Conservation (phyloP, 495 filamentous ascomycete genomes). For the Penicillium argentinense region DNA sequence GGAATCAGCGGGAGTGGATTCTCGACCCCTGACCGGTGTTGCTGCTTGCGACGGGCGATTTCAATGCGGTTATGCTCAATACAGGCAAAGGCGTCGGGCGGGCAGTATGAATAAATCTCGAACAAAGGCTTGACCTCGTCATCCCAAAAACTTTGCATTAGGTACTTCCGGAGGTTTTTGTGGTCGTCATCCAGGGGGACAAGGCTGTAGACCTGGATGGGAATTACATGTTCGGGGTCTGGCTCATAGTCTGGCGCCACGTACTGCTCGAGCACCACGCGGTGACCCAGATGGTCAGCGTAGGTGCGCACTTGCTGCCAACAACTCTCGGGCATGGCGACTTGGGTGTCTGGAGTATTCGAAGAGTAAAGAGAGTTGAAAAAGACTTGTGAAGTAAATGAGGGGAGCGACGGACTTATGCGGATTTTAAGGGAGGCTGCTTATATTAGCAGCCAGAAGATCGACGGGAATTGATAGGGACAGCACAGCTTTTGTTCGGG, state of each 20-base stretch:
- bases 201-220: slow-evolving; percentile 26
- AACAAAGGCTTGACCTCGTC: slow-evolving; percentile 15
- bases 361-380: not conserved
- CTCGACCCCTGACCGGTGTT: slow-evolving; percentile 8
- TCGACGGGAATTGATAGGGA: slow-evolving; percentile 4
- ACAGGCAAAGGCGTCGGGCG: slow-evolving; percentile 21
- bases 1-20: slow-evolving; percentile 16
- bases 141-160: slow-evolving; percentile 7
- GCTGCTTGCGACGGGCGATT: slow-evolving; percentile 25
- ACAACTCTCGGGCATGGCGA: not conserved
- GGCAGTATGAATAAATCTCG: slow-evolving; percentile 23
- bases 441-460: too few species aligned
- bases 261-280: slow-evolving; percentile 17
- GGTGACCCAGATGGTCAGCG: slow-evolving; percentile 16
- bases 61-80: slow-evolving; percentile 24
- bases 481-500: slow-evolving; percentile 3
- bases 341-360: not conserved
- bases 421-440: too few species aligned
- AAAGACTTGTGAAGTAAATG: slow-evolving; percentile 2
- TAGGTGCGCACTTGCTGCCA: slow-evolving; percentile 18
- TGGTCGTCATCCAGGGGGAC: slow-evolving; percentile 25
- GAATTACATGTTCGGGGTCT: not conserved
- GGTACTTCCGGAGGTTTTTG: slow-evolving; percentile 15
- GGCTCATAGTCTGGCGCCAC: slow-evolving; percentile 7
- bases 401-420: slow-evolving; percentile 1